Percentiles rank a stretch among this genome's conserved stretches.
Conservation (phyloP, 129 eudicot genomes). For the Flaveria linearis region DNA sequence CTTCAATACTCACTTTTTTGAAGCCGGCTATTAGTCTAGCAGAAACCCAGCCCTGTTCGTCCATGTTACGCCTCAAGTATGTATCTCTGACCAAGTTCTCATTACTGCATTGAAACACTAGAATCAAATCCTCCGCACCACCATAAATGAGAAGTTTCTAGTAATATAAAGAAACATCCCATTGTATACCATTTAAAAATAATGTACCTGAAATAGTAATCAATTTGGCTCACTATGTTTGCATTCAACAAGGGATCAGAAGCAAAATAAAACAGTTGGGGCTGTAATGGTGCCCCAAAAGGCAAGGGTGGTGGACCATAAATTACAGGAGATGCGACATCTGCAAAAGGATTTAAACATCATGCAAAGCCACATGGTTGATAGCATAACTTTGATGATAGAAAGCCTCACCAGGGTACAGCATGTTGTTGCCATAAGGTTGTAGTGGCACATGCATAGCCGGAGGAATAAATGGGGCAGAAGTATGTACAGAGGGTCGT, state of each 20-base stretch:
- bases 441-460: constrained; percentile 52
- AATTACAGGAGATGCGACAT: constrained; percentile 44
- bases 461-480: constrained; percentile 52
- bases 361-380: constrained; percentile 14
- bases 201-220: constrained; percentile 82
- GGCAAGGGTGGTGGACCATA: constrained; percentile 52
- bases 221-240: constrained; percentile 71
- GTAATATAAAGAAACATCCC: not conserved
- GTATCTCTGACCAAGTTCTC: constrained; percentile 80
- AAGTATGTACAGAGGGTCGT: constrained; percentile 53
- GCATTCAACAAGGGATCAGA: constrained; percentile 54
- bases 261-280: constrained; percentile 46
- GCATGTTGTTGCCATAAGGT: constrained; percentile 56
- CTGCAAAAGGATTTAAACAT: constrained; percentile 46
- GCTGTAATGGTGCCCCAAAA: constrained; percentile 50
- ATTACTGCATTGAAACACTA: constrained; percentile 53
- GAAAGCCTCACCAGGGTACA: constrained; percentile 63
- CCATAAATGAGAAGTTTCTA: constrained; percentile 9
- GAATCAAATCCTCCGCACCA: constrained; percentile 7
- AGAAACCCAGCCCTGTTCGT: constrained; percentile 92
- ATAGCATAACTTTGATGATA: constrained; percentile 2
- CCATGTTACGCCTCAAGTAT: constrained; percentile 78
- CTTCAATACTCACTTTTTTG: constrained; percentile 59
- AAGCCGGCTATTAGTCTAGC: constrained; percentile 68
- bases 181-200: not conserved